These are phyloP conservation scores for Angophora floribunda DNA, from an alignment of 345 rosid species.

Conservation along the genomic window DNA sequence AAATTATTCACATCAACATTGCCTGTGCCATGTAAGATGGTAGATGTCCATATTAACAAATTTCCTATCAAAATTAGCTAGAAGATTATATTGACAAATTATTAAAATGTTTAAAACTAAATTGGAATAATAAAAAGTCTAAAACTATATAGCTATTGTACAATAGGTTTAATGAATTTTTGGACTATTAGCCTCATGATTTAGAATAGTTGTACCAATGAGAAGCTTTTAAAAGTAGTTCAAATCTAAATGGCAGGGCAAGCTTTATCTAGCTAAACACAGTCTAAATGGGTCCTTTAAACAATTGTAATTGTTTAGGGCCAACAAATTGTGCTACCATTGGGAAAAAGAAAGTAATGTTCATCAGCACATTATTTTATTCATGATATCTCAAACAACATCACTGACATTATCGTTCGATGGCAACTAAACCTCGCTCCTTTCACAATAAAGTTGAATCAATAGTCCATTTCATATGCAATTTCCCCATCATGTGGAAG, in stretches of 20 bases:
- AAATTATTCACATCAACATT: background rate
- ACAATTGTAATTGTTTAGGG: background rate
- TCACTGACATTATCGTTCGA: background rate
- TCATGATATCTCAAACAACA: background rate
- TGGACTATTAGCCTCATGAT: background rate
- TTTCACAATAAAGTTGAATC: background rate
- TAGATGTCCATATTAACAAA: accelerated
- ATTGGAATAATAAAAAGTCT: background rate
- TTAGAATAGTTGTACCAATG: background rate
- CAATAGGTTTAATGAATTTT: background rate
- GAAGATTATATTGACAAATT: background rate
- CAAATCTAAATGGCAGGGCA: accelerated
- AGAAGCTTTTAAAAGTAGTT: background rate
- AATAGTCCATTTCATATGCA: background rate
- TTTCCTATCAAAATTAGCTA: accelerated
- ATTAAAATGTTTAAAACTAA: background rate
- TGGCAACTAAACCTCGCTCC: background rate
- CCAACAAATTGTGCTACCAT: background rate
- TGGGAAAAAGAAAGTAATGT: background rate
- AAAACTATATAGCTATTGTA: accelerated
- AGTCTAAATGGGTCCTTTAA: background rate
- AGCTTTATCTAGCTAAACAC: background rate
- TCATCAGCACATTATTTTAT: background rate
- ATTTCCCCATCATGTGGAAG: background rate
- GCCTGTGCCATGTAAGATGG: accelerated